Evolutionary conservation across 2,329 filamentous ascomycete species (phyloP).

Genomic region (Penicillium vulpinum): DNA sequence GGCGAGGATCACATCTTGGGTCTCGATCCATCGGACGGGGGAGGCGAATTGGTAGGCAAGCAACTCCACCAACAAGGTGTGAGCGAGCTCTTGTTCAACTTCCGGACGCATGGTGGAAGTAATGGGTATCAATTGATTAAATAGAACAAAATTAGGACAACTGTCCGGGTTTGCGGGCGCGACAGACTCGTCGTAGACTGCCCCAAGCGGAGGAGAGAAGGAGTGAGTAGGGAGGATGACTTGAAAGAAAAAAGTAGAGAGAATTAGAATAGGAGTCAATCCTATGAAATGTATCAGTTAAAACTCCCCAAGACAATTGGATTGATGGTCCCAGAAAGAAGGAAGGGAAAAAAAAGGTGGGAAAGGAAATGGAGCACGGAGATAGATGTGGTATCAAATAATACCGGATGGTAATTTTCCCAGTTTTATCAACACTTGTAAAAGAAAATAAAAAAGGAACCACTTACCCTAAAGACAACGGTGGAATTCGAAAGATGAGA

Average conservation of each 20-base stretch:
- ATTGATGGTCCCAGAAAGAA: constrained; percentile 2
- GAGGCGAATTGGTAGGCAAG: constrained; percentile 99
- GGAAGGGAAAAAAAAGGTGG: constrained; percentile 28
- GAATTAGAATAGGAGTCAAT: constrained; percentile 20
- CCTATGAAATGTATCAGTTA: constrained; percentile 14
- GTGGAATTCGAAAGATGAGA: background rate
- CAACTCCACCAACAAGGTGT: constrained; percentile 97
- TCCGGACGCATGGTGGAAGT: constrained; percentile 82
- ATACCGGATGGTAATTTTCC: constrained; percentile 21
- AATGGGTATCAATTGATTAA: constrained; percentile 25
- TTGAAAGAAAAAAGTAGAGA: constrained; percentile 14
- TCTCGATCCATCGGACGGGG: constrained; percentile 99
- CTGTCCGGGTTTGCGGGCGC: constrained; percentile 18
- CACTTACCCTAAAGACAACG: background rate
- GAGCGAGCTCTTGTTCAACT: constrained; percentile 97
- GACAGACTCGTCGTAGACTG: constrained; percentile 17
- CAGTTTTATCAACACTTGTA: background rate
- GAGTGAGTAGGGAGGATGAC: constrained; percentile 7
- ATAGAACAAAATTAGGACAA: constrained; percentile 19
- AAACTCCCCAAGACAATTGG: constrained; percentile 10
- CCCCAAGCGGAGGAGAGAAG: constrained; percentile 8
- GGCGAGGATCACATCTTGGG: constrained; percentile 97
- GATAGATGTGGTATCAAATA: constrained; percentile 18
- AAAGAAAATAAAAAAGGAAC: background rate
- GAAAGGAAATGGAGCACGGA: constrained; percentile 19